Conservation (phyloP, 306 rosid genomes). For the Castanospermum australe region DNA sequence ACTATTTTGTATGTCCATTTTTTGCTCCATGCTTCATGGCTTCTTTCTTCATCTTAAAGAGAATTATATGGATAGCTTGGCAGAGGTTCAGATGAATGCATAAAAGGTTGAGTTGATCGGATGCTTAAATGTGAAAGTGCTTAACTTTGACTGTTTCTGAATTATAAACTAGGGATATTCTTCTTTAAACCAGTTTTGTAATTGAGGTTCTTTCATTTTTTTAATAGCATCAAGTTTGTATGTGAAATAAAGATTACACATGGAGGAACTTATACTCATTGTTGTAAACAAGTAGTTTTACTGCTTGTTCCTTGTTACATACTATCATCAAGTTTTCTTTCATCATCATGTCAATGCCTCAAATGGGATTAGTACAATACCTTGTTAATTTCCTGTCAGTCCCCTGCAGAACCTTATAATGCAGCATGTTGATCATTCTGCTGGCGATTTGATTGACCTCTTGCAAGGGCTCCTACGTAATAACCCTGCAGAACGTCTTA, state of each 20-base stretch:
- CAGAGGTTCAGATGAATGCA: not conserved
- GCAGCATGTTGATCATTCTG: conserved; percentile 89
- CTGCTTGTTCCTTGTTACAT: not conserved
- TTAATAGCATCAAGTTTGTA: not conserved
- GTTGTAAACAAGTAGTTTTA: not conserved
- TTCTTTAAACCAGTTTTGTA: not conserved
- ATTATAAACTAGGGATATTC: not conserved
- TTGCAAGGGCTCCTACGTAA: conserved; percentile 73
- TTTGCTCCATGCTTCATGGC: not conserved
- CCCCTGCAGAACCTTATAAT: conserved; percentile 73
- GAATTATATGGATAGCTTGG: not conserved
- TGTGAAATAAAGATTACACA: not conserved
- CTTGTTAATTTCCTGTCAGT: not conserved
- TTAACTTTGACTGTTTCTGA: not conserved
- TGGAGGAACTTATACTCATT: not conserved
- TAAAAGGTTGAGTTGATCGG: not conserved
- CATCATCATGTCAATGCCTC: not conserved
- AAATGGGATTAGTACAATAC: not conserved
- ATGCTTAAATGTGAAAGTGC: not conserved
- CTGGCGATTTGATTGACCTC: conserved; percentile 80
- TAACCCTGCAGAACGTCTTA: conserved; percentile 66
- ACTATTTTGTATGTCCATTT: not conserved
- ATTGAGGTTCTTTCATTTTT: not conserved
- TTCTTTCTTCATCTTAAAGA: not conserved
- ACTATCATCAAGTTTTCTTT: not conserved